These are phyloP conservation scores for Colletotrichum eleusines DNA, from an alignment of 2,329 filamentous ascomycete species.

Conservation along the genomic window DNA sequence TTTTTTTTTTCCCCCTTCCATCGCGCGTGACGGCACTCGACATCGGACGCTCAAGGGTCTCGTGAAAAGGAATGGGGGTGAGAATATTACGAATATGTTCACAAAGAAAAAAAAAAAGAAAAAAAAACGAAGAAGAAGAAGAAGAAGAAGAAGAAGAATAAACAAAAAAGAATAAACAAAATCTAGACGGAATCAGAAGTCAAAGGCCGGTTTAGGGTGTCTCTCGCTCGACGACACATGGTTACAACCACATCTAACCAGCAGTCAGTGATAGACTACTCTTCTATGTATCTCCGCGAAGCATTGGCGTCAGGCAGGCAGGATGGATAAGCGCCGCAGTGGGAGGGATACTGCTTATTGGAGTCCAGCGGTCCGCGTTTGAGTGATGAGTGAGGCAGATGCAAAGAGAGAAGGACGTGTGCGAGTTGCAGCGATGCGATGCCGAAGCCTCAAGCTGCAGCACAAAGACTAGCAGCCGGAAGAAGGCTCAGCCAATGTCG, in stretches of 20 bases:
- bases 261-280: background rate
- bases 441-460: constrained; percentile 30
- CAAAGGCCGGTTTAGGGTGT: background rate
- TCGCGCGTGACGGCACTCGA: constrained; percentile 19
- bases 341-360: background rate
- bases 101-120: background rate
- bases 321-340: background rate
- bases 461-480: constrained; percentile 16
- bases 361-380: background rate
- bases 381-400: background rate
- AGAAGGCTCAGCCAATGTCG: constrained; percentile 21
- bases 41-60: background rate
- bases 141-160: no score
- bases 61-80: background rate
- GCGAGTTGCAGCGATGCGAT: constrained; percentile 31
- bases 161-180: background rate
- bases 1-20: no score
- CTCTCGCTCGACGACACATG: background rate
- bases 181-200: constrained; percentile 6
- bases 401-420: background rate
- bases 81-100: background rate
- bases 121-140: no score
- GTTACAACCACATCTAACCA: background rate
- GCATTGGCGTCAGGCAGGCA: background rate
- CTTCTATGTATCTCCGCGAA: background rate